phyloP scores from a whole-genome alignment of 208 protist genomes.

The Wallacemonas sp. region DNA sequence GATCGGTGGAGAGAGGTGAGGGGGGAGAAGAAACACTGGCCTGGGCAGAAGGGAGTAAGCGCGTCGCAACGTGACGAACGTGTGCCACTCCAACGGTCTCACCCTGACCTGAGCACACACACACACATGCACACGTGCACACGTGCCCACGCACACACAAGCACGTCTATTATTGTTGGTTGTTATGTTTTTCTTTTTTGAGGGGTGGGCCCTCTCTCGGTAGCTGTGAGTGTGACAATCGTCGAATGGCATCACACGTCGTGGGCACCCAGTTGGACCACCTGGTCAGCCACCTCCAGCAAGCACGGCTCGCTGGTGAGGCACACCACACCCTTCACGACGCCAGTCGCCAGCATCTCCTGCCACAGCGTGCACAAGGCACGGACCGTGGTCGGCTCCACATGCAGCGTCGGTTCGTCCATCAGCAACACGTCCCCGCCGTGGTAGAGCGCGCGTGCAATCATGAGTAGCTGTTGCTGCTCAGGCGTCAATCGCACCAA shows the following conservation, averaged over 20 bases:
- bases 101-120: neutral
- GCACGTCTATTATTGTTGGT: too few relatives aligned
- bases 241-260: too few relatives aligned
- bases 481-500: conserved; percentile 44
- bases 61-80: too few relatives aligned
- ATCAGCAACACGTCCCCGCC: conserved; percentile 56
- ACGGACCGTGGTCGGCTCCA: conserved; percentile 33
- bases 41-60: too few relatives aligned
- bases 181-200: too few relatives aligned
- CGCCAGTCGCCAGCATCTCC: conserved; percentile 22
- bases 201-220: too few relatives aligned
- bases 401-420: conserved; percentile 63
- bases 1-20: too few relatives aligned
- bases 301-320: conserved; percentile 25
- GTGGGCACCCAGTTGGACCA: conserved; percentile 10
- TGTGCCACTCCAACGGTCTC: too few relatives aligned
- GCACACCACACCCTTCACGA: conserved; percentile 30
- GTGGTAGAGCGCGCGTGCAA: conserved; percentile 67
- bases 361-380: conserved; percentile 29
- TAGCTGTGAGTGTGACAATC: too few relatives aligned
- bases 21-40: too few relatives aligned
- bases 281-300: conserved; percentile 30
- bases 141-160: too few relatives aligned
- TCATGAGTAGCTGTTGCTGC: conserved; percentile 63
- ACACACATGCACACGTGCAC: conserved; percentile 6